Conservation (phyloP, 2,329 filamentous ascomycete genomes). For the Diplodia scrobiculata region DNA sequence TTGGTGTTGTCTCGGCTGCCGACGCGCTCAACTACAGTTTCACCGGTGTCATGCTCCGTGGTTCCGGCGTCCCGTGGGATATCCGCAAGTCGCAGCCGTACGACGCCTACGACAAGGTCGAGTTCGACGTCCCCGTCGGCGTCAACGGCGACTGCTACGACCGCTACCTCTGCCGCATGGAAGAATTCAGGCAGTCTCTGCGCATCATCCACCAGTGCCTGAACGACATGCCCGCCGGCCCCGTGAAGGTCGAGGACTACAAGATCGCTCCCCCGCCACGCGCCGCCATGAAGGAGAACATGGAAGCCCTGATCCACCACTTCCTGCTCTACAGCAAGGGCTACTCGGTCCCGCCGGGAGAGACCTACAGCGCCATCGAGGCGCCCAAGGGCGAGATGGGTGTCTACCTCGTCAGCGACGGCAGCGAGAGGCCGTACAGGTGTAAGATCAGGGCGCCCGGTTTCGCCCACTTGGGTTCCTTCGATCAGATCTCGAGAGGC, state of each 20-base stretch:
- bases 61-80: slow-evolving; percentile 94
- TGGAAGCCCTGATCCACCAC: slow-evolving; percentile 99
- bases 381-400: slow-evolving; percentile 99
- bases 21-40: slow-evolving; percentile 98
- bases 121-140: slow-evolving; percentile 96
- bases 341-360: slow-evolving; percentile 92
- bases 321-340: slow-evolving; percentile 99
- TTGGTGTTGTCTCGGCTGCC: slow-evolving; percentile 86
- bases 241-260: slow-evolving; percentile 96
- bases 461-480: slow-evolving; percentile 90
- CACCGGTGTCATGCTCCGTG: slow-evolving; percentile 95
- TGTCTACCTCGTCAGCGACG: slow-evolving; percentile 93
- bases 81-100: slow-evolving; percentile 96
- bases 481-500: slow-evolving; percentile 89
- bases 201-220: slow-evolving; percentile 98
- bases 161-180: slow-evolving; percentile 98
- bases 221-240: slow-evolving; percentile 97
- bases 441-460: slow-evolving; percentile 97
- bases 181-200: slow-evolving; percentile 97
- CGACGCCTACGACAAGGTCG: slow-evolving; percentile 95
- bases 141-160: slow-evolving; percentile 99
- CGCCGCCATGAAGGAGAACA: slow-evolving; percentile 99
- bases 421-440: slow-evolving; percentile 92
- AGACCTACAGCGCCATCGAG: slow-evolving; percentile 97
- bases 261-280: slow-evolving; percentile 96